Conservation (phyloP, 1,139 yeast species). For the Pichiaceae sp. region DNA sequence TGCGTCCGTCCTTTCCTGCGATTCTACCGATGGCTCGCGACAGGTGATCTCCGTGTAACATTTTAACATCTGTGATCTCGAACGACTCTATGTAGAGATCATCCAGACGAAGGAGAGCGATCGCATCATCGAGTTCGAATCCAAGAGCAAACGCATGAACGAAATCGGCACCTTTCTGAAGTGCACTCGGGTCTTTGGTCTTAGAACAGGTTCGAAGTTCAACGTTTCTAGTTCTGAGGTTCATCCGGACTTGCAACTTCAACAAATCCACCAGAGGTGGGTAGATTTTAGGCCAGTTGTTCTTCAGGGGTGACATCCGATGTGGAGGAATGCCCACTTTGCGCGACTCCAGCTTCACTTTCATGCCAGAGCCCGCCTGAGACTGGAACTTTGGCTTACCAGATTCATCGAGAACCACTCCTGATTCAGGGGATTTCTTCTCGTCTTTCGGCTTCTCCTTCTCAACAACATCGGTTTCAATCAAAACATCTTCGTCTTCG, state of each 20-base stretch:
- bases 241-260: constrained; percentile 94
- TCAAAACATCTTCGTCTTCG: constrained; percentile 33
- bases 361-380: constrained; percentile 56
- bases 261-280: constrained; percentile 94
- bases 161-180: constrained; percentile 97
- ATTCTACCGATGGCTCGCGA: constrained; percentile 98
- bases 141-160: constrained; percentile 92
- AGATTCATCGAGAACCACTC: constrained; percentile 70
- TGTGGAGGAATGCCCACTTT: constrained; percentile 95
- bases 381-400: constrained; percentile 88
- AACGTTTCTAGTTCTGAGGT: constrained; percentile 73
- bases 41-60: constrained; percentile 90
- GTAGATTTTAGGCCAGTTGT: constrained; percentile 86
- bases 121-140: constrained; percentile 93
- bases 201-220: constrained; percentile 76
- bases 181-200: constrained; percentile 87
- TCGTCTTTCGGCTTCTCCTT: constrained; percentile 16
- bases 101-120: constrained; percentile 86
- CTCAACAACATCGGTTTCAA: constrained; percentile 46
- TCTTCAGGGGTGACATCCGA: constrained; percentile 86
- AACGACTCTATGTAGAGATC: constrained; percentile 95
- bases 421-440: constrained; percentile 25
- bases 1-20: constrained; percentile 98
- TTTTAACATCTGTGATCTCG: constrained; percentile 94
- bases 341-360: constrained; percentile 75